These are phyloP conservation scores for Didymosphaeria variabile DNA, from an alignment of 2,329 filamentous ascomycete genomes.

Conservation along the genomic window DNA sequence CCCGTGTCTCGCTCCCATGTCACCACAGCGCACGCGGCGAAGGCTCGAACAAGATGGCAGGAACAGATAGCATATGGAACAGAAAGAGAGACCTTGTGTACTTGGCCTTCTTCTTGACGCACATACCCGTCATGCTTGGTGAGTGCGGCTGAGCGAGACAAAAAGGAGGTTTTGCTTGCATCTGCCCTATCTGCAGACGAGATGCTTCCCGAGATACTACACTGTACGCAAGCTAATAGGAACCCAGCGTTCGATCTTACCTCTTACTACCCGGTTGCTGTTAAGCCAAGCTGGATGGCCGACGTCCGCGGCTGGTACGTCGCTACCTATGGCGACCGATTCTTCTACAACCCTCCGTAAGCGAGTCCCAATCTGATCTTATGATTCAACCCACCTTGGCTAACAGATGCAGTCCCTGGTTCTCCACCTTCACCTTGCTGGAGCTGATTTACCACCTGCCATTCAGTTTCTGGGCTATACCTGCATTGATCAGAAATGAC, in stretches of 20 bases:
- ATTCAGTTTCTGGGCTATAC: constrained; percentile 66
- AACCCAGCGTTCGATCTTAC: constrained; percentile 68
- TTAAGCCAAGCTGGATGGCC: constrained; percentile 61
- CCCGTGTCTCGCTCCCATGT: background rate
- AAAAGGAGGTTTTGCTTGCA: background rate
- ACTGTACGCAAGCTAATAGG: background rate
- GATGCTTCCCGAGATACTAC: background rate
- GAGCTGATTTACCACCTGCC: constrained; percentile 70
- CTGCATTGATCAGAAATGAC: constrained; percentile 65
- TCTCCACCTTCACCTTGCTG: constrained; percentile 64
- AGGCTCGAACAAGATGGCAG: background rate
- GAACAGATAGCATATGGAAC: constrained; percentile 7
- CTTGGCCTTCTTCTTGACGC: constrained; percentile 68
- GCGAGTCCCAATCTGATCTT: constrained; percentile 17
- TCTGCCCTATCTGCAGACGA: background rate
- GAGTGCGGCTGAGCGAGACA: constrained; percentile 17
- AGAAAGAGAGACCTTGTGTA: constrained; percentile 59
- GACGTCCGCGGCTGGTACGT: constrained; percentile 66
- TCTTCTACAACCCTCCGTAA: constrained; percentile 66
- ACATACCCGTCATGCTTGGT: constrained; percentile 70
- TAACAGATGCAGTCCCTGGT: constrained; percentile 59
- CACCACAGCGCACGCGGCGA: background rate
- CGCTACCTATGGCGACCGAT: constrained; percentile 68
- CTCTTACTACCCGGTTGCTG: constrained; percentile 63
- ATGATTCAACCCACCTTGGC: background rate